Percentiles rank a stretch among this genome's conserved stretches.
These are phyloP conservation scores for Rhizodiscina lignyota DNA, from an alignment of 495 filamentous ascomycete genomes.

Conservation along the genomic window DNA sequence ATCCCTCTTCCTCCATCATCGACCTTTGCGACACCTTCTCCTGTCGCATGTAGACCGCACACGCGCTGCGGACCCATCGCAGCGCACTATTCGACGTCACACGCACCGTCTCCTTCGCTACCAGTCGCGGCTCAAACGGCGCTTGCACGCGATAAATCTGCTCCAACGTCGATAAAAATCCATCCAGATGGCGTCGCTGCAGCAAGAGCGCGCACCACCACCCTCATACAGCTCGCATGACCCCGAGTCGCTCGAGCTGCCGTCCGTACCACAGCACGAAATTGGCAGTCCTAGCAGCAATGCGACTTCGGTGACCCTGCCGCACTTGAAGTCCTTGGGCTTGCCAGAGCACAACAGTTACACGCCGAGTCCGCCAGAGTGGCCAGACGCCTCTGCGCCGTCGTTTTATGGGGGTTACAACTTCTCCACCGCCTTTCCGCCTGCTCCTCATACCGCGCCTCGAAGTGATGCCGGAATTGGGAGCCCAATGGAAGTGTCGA, in stretches of 20 bases:
- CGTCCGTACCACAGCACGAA: constrained; percentile 14
- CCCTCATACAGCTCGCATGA: constrained; percentile 18
- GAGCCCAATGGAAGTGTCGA: constrained; percentile 12
- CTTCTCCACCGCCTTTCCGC: constrained; percentile 5
- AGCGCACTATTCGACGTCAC: too few relatives aligned
- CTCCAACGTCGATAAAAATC: too few relatives aligned
- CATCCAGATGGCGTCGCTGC: constrained; percentile 12
- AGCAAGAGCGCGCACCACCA: constrained; percentile 16
- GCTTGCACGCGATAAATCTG: too few relatives aligned
- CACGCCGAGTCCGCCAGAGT: not conserved
- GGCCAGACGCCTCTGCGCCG: not conserved
- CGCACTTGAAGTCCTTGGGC: constrained; percentile 15
- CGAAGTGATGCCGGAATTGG: constrained; percentile 7
- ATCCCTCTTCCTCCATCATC: too few relatives aligned
- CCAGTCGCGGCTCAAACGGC: too few relatives aligned
- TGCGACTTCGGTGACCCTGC: constrained; percentile 8
- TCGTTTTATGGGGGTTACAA: constrained; percentile 2
- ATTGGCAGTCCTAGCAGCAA: not conserved
- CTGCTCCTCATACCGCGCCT: constrained; percentile 5
- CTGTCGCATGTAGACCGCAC: too few relatives aligned
- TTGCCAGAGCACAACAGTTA: constrained; percentile 4
- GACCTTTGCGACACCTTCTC: too few relatives aligned
- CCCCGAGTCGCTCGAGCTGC: constrained; percentile 13
- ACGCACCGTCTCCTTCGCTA: too few relatives aligned
- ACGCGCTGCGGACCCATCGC: too few relatives aligned